phyloP scores from a whole-genome alignment of 2,329 filamentous ascomycete species.

The Cladophialophora carrionii region DNA sequence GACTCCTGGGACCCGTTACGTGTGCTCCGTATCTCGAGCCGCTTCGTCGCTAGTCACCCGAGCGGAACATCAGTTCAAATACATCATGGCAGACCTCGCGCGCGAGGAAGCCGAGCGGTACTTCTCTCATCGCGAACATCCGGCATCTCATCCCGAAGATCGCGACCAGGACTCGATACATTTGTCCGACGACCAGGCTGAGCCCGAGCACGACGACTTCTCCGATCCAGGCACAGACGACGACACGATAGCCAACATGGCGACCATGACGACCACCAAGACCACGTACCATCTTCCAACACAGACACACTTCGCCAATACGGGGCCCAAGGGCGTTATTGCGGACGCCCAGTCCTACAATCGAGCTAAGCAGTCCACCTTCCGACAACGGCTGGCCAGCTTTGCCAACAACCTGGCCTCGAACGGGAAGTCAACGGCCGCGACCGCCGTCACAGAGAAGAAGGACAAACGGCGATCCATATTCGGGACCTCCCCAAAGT shows the following conservation, averaged over 20 bases:
- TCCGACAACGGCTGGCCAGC: conserved; percentile 48
- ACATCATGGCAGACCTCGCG: conserved; percentile 48
- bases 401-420: conserved; percentile 31
- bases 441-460: conserved; percentile 34
- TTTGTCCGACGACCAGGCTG: conserved; percentile 33
- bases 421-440: conserved; percentile 13
- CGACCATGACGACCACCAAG: conserved; percentile 42
- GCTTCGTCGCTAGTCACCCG: conserved; percentile 6
- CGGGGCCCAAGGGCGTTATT: conserved; percentile 57
- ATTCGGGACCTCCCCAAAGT: conserved; percentile 29
- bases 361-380: conserved; percentile 53
- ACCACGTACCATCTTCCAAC: conserved; percentile 50
- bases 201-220: conserved; percentile 32
- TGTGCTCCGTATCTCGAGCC: background rate
- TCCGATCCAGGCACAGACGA: conserved; percentile 41
- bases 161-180: conserved; percentile 36
- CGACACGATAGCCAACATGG: conserved; percentile 44
- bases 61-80: conserved; percentile 23
- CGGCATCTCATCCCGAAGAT: conserved; percentile 51
- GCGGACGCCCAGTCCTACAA: conserved; percentile 56
- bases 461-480: conserved; percentile 33
- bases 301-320: conserved; percentile 54
- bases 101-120: conserved; percentile 54
- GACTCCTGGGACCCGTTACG: conserved; percentile 2
- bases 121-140: conserved; percentile 45